phyloP scores from a whole-genome alignment of 2,329 filamentous ascomycete genomes.

The Ascochyta clinopodiicola region DNA sequence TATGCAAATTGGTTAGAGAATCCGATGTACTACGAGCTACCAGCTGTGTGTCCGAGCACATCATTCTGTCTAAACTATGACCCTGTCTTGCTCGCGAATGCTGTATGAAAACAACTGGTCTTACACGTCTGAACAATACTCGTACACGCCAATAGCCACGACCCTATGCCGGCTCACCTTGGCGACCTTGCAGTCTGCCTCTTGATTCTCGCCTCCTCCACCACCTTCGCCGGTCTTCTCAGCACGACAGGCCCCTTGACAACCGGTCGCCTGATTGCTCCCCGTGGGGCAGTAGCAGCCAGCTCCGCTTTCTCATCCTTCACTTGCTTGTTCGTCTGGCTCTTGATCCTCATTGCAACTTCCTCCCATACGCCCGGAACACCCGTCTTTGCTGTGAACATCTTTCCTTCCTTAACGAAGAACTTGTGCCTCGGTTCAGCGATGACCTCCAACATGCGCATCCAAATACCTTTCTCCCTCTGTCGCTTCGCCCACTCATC shows the following conservation, averaged over 20 bases:
- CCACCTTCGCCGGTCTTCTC: slow-evolving; percentile 5
- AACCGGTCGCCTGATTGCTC: slow-evolving; percentile 5
- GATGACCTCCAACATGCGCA: slow-evolving; percentile 29
- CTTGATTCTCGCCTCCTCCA: slow-evolving; percentile 24
- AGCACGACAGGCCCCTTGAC: slow-evolving; percentile 6
- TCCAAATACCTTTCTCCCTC: slow-evolving; percentile 26
- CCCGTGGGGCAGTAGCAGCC: not conserved
- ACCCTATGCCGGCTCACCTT: not conserved
- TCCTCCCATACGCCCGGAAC: slow-evolving; percentile 47
- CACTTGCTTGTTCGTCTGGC: slow-evolving; percentile 26
- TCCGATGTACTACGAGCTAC: too few species aligned
- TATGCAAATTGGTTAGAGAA: too few species aligned
- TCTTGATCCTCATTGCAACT: slow-evolving; percentile 37
- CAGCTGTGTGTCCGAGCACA: too few species aligned
- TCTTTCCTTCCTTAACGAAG: slow-evolving; percentile 43
- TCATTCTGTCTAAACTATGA: too few species aligned
- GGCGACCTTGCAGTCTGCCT: slow-evolving; percentile 30
- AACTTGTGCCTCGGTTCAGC: slow-evolving; percentile 44
- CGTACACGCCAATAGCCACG: not conserved
- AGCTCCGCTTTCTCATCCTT: slow-evolving; percentile 3
- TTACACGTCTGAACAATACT: not conserved
- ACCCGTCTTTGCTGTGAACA: slow-evolving; percentile 39
- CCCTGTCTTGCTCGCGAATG: not conserved
- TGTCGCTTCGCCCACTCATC: slow-evolving; percentile 28
- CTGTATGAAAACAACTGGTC: not conserved